These are phyloP conservation scores for Dipteronia sinensis DNA, from an alignment of 345 rosid genomes.

Conservation along the genomic window DNA sequence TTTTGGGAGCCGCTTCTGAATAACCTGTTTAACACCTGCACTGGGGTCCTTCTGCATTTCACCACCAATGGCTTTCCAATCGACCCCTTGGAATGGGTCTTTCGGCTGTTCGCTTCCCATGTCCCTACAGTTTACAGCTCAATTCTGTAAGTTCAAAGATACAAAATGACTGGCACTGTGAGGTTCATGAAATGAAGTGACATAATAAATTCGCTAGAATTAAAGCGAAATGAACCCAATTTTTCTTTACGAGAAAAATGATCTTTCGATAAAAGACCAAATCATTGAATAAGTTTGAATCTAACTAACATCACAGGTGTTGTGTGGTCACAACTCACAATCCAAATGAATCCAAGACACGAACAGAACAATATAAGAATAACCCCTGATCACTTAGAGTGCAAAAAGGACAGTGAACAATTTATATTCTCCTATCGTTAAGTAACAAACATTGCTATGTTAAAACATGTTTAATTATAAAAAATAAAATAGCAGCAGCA, in stretches of 20 bases:
- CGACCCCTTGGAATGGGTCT: conserved; percentile 86
- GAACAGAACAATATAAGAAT: background rate
- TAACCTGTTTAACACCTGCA: conserved; percentile 42
- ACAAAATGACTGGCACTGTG: background rate
- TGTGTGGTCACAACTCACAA: background rate
- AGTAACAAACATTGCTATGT: too few species aligned
- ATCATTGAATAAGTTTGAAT: background rate
- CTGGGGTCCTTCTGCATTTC: conserved; percentile 70
- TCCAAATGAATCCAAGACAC: background rate
- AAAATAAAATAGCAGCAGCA: too few species aligned
- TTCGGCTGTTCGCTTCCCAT: conserved; percentile 70
- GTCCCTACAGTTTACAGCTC: conserved; percentile 5
- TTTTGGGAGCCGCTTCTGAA: conserved; percentile 76
- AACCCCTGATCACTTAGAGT: background rate
- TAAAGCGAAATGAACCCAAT: background rate
- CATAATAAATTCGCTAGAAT: background rate
- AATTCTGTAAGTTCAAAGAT: conserved; percentile 7
- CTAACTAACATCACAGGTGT: background rate
- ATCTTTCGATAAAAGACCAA: background rate
- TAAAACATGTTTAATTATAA: too few species aligned
- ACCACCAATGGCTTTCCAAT: conserved; percentile 71
- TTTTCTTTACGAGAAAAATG: background rate
- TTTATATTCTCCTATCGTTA: too few species aligned
- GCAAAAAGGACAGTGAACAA: too few species aligned
- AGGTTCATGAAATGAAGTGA: background rate